A percentile compares a stretch with the other conserved stretches of the same genome.
Evolutionary conservation across 2,329 filamentous ascomycete genomes (phyloP).

Genomic region (Talaromyces sp.): DNA sequence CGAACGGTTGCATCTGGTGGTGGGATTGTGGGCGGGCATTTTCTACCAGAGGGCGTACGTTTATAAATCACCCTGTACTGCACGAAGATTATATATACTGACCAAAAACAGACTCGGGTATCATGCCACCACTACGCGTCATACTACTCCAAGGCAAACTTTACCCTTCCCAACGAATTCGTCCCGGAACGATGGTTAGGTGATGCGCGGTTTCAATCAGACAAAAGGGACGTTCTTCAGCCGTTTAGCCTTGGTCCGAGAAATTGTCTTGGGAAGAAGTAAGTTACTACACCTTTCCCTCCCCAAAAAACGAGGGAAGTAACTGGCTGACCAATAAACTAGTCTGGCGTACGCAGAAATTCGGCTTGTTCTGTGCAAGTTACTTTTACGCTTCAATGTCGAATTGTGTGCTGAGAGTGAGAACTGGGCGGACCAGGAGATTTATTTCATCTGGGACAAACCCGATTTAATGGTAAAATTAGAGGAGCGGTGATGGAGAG

Average conservation of each 20-base stretch:
- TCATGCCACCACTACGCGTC: constrained; percentile 42
- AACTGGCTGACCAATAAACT: neutral
- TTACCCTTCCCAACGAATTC: constrained; percentile 43
- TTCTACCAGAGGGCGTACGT: constrained; percentile 14
- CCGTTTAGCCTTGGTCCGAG: constrained; percentile 48
- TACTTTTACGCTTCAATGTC: constrained; percentile 50
- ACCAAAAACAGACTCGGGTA: constrained; percentile 23
- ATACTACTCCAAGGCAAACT: constrained; percentile 43
- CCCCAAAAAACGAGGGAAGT: neutral
- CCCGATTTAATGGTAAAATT: neutral
- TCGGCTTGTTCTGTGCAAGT: constrained; percentile 44
- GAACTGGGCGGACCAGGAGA: constrained; percentile 26
- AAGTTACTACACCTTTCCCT: constrained; percentile 18
- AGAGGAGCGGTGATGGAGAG: neutral
- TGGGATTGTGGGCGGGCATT: constrained; percentile 17
- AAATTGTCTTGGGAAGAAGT: constrained; percentile 51
- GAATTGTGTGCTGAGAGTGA: constrained; percentile 32
- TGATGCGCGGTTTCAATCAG: constrained; percentile 32
- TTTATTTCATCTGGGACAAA: neutral
- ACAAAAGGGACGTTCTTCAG: constrained; percentile 44
- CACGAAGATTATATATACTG: constrained; percentile 27
- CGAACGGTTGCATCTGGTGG: constrained; percentile 18
- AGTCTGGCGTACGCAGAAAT: constrained; percentile 52
- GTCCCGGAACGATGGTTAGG: constrained; percentile 41
- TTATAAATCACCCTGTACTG: neutral